These are phyloP conservation scores for Xylaria castorea DNA, from an alignment of 495 filamentous ascomycete species.

Conservation along the genomic window DNA sequence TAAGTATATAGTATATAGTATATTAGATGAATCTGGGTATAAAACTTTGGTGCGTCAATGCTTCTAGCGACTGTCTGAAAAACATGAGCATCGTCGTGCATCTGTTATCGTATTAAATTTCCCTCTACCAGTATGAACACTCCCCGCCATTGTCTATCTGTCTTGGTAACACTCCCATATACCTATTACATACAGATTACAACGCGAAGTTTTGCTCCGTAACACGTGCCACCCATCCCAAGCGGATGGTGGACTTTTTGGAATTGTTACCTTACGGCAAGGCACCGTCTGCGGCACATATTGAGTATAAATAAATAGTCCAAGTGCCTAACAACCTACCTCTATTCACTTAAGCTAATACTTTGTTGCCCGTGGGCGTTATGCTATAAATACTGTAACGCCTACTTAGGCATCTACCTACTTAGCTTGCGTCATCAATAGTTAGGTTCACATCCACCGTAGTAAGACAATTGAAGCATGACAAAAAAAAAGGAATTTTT, in stretches of 20 bases:
- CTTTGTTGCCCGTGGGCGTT: too few relatives aligned
- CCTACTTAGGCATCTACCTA: background rate
- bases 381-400: background rate
- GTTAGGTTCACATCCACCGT: background rate
- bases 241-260: background rate
- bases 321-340: too few relatives aligned
- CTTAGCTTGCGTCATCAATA: background rate
- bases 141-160: background rate
- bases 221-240: background rate
- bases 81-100: background rate
- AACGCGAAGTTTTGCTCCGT: background rate
- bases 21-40: background rate
- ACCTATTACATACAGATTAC: background rate
- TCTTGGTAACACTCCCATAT: background rate
- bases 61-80: background rate
- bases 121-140: background rate
- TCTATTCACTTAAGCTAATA: background rate
- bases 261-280: background rate
- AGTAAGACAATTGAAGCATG: background rate
- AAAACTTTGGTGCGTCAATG: background rate
- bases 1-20: background rate
- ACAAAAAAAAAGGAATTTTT: background rate
- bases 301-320: background rate
- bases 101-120: background rate
- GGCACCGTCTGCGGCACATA: background rate